A percentile compares a stretch with the other conserved stretches of the same genome.
Evolutionary conservation across 345 rosid genomes (phyloP).

Genomic region (Draba incana): DNA sequence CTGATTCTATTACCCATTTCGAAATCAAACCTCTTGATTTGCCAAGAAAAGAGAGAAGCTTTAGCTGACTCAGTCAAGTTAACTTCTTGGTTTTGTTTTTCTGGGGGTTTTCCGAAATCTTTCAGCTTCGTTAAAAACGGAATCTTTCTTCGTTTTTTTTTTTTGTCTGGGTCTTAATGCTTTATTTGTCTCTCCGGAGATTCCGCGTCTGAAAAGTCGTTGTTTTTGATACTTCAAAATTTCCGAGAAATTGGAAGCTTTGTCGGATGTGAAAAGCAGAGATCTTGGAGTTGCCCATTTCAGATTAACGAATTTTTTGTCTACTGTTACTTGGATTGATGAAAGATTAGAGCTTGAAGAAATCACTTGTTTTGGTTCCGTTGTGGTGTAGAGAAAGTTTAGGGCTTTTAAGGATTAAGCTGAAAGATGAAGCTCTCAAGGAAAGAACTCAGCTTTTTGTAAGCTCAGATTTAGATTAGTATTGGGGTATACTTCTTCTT

Average conservation of each 20-base stretch:
- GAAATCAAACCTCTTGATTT: conserved; percentile 16
- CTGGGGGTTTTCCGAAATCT: conserved; percentile 15
- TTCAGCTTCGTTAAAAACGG: conserved; percentile 23
- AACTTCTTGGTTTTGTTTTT: conserved; percentile 17
- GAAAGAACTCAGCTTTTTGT: conserved; percentile 38
- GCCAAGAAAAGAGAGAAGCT: conserved; percentile 15
- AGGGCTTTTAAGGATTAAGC: conserved; percentile 19
- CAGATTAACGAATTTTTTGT: conserved; percentile 16
- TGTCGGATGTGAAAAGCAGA: conserved; percentile 33
- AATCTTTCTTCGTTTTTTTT: conserved; percentile 23
- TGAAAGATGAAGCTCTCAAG: conserved; percentile 32
- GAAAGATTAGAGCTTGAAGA: conserved; percentile 23
- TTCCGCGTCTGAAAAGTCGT: conserved; percentile 36
- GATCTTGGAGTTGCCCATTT: conserved; percentile 39
- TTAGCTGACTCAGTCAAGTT: conserved; percentile 1
- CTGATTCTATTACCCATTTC: conserved; percentile 20
- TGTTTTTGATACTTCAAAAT: conserved; percentile 10
- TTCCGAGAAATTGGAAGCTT: conserved; percentile 27
- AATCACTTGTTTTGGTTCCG: not conserved
- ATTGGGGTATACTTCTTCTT: not conserved
- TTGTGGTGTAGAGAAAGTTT: conserved; percentile 18
- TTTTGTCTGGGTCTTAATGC: not conserved
- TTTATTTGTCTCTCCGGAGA: conserved; percentile 36
- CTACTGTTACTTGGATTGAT: conserved; percentile 22
- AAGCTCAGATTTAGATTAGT: conserved; percentile 33